phyloP scores from a whole-genome alignment of 2,329 filamentous ascomycete species.

The Cryphonectria radicalis region DNA sequence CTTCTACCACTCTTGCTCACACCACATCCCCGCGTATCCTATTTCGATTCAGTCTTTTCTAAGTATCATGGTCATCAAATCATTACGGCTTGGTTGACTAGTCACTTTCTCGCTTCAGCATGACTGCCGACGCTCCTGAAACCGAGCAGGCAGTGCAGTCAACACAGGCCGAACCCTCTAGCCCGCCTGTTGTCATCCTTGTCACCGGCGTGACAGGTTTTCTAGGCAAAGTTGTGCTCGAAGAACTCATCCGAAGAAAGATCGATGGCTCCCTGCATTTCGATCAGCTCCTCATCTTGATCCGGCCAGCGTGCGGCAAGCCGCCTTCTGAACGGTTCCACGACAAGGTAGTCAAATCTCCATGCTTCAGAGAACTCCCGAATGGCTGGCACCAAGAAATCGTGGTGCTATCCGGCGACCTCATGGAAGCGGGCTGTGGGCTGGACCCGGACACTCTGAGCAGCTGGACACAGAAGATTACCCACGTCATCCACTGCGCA shows the following conservation, averaged over 20 bases:
- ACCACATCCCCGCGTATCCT: not conserved
- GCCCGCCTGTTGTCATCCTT: conserved; percentile 17
- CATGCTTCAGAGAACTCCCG: conserved; percentile 25
- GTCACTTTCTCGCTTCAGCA: not conserved
- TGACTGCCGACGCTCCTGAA: not conserved
- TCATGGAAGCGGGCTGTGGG: conserved; percentile 26
- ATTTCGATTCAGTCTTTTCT: conserved; percentile 1
- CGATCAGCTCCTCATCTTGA: conserved; percentile 19
- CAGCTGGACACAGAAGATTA: conserved; percentile 12
- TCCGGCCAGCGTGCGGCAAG: conserved; percentile 18
- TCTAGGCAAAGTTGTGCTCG: conserved; percentile 30
- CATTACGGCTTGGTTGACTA: not conserved
- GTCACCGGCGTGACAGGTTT: conserved; percentile 31
- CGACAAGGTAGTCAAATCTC: conserved; percentile 19
- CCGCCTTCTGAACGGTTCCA: conserved; percentile 14
- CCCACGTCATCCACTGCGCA: conserved; percentile 29
- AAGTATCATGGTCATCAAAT: not conserved
- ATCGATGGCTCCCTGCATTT: conserved; percentile 13
- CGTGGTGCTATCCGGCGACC: conserved; percentile 24
- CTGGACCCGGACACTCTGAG: not conserved
- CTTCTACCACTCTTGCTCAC: not conserved
- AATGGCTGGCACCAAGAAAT: conserved; percentile 19
- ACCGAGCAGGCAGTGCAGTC: not conserved
- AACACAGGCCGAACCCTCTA: not conserved
- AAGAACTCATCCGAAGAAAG: conserved; percentile 27